Evolutionary conservation across 2,329 filamentous ascomycete species (phyloP).

Genomic region (Botrytis elliptica): DNA sequence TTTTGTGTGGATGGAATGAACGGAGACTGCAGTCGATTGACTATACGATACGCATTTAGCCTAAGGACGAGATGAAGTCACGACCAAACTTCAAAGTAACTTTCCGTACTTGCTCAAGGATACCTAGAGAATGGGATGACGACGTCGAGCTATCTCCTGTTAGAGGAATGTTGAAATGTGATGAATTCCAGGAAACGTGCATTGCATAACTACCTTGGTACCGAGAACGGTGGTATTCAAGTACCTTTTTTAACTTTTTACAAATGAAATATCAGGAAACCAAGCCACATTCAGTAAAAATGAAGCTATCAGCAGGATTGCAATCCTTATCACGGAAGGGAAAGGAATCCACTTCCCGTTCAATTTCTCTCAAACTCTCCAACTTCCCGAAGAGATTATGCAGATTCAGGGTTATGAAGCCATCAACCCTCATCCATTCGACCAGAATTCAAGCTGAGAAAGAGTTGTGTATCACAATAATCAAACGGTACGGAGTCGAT

Average conservation of each 20-base stretch:
- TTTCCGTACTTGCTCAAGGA: neutral
- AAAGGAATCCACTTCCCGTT: conserved; percentile 15
- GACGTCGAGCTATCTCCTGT: neutral
- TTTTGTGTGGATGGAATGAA: neutral
- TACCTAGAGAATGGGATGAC: conserved; percentile 3
- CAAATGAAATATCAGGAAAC: neutral
- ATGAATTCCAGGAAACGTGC: neutral
- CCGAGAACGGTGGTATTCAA: neutral
- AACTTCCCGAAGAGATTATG: conserved; percentile 7
- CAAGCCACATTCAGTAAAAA: conserved; percentile 9
- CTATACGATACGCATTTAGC: neutral
- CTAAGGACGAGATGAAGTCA: neutral
- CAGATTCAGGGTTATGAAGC: neutral
- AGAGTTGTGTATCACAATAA: conserved; percentile 1
- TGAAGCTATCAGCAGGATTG: conserved; percentile 9
- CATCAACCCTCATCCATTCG: neutral
- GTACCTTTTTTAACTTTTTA: neutral
- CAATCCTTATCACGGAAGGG: conserved; percentile 9
- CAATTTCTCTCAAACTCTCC: neutral
- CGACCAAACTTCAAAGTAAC: neutral
- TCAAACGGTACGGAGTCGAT: neutral
- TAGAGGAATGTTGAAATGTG: neutral
- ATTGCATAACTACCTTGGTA: neutral
- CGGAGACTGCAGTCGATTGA: neutral
- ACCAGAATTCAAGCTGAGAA: neutral